A percentile compares a stretch with the other conserved stretches of the same genome.
These are phyloP conservation scores for Candida tammaniensis DNA, from an alignment of 805 yeast species.

Conservation along the genomic window DNA sequence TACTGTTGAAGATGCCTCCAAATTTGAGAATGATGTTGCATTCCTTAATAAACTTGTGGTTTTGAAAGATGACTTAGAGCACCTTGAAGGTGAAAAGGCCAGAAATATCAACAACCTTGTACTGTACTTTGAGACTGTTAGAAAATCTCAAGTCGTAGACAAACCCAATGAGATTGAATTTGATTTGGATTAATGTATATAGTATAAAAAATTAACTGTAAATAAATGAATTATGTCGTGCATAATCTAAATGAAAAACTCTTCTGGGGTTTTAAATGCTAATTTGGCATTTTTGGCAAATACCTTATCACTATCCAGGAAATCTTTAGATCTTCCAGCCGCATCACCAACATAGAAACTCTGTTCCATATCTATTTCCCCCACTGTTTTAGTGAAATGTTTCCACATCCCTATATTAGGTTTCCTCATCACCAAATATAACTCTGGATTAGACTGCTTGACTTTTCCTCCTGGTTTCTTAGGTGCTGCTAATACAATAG, in stretches of 20 bases:
- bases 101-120: constrained; percentile 45
- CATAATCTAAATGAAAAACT: constrained; percentile 37
- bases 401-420: constrained; percentile 81
- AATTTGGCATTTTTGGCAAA: constrained; percentile 65
- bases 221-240: background rate
- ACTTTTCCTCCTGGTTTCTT: constrained; percentile 41
- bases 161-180: background rate
- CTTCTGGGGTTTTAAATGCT: constrained; percentile 70
- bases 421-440: constrained; percentile 54
- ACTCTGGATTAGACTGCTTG: constrained; percentile 20
- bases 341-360: constrained; percentile 93
- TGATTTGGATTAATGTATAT: no score
- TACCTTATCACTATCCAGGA: constrained; percentile 70
- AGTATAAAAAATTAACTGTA: constrained; percentile 6
- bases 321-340: constrained; percentile 79
- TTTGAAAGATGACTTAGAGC: constrained; percentile 27
- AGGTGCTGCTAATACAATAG: constrained; percentile 63
- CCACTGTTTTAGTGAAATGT: constrained; percentile 42
- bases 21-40: constrained; percentile 69
- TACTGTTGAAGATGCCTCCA: constrained; percentile 62
- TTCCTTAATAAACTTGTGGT: constrained; percentile 42
- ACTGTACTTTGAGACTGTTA: constrained; percentile 66
- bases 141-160: constrained; percentile 31
- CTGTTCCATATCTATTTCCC: constrained; percentile 34
- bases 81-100: constrained; percentile 17